Percentiles rank a stretch among this genome's conserved stretches.
phyloP scores from a whole-genome alignment of 73 alveolate genomes.

The Tetrahymena elliotti region DNA sequence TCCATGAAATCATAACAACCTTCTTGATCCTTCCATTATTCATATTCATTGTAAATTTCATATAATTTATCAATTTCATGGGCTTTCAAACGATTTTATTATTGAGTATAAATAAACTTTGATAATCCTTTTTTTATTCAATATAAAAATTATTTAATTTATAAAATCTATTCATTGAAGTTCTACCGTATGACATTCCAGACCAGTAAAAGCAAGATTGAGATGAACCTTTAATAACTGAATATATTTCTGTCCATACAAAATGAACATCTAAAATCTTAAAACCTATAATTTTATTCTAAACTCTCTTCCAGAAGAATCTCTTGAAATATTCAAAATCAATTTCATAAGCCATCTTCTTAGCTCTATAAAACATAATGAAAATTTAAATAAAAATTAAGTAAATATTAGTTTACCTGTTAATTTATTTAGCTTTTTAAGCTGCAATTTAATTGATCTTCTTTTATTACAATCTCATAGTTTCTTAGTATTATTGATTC shows the following conservation, averaged over 20 bases:
- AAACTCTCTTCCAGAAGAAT: conserved; percentile 3
- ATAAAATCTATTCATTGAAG: background rate
- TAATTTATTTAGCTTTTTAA: background rate
- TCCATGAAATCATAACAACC: conserved; percentile 67
- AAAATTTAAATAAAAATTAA: background rate
- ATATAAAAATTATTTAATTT: background rate
- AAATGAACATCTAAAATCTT: background rate
- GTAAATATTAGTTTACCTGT: background rate
- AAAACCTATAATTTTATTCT: background rate
- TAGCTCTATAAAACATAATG: background rate
- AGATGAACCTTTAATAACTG: conserved; percentile 61
- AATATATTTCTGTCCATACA: conserved; percentile 70
- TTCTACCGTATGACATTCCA: background rate
- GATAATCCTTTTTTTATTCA: background rate
- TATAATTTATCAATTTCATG: conserved; percentile 35
- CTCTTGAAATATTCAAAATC: background rate
- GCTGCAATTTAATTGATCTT: background rate
- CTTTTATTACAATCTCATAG: background rate
- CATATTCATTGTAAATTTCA: conserved; percentile 53
- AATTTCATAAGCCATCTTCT: conserved; percentile 20
- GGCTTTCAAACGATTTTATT: conserved; percentile 24
- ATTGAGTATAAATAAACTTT: background rate
- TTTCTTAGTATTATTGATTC: background rate
- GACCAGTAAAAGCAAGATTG: background rate
- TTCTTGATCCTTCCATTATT: conserved; percentile 54